Evolutionary conservation across 306 rosid species (phyloP).

Genomic region (Senna siamea): DNA sequence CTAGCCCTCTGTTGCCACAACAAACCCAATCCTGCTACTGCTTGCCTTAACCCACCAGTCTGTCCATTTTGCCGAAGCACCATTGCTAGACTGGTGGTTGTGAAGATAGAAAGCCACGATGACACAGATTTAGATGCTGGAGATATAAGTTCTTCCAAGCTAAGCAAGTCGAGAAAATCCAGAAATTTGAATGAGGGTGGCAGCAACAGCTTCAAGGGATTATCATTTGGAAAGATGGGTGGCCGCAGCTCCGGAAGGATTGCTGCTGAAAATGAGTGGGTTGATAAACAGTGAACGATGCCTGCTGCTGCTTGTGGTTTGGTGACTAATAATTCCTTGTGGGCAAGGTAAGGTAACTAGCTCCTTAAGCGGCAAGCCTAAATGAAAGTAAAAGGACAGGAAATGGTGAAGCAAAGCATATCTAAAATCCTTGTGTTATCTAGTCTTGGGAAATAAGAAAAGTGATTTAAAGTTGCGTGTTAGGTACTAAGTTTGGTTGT

Average conservation of each 20-base stretch:
- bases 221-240: slow-evolving; percentile 75
- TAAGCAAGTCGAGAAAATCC: slow-evolving; percentile 62
- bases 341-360: slow-evolving; percentile 25
- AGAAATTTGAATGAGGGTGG: slow-evolving; percentile 72
- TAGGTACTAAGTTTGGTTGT: slow-evolving; percentile 41
- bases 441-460: slow-evolving; percentile 61
- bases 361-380: slow-evolving; percentile 41
- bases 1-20: slow-evolving; percentile 94
- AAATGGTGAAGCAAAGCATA: slow-evolving; percentile 45
- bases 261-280: slow-evolving; percentile 68
- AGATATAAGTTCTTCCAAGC: slow-evolving; percentile 61
- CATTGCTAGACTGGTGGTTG: slow-evolving; percentile 63
- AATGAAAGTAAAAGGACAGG: slow-evolving; percentile 36
- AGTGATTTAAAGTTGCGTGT: slow-evolving; percentile 38
- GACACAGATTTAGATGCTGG: slow-evolving; percentile 54
- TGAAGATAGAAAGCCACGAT: slow-evolving; percentile 51
- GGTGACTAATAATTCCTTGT: slow-evolving; percentile 36
- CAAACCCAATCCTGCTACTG: slow-evolving; percentile 78
- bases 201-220: slow-evolving; percentile 87
- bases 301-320: slow-evolving; percentile 13
- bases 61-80: slow-evolving; percentile 95
- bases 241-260: slow-evolving; percentile 73
- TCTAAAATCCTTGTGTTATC: slow-evolving; percentile 34
- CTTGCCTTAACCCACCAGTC: slow-evolving; percentile 69
- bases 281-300: slow-evolving; percentile 60